Percentiles rank a stretch among this genome's conserved stretches.
phyloP scores from a whole-genome alignment of 306 rosid genomes.

The Vachellia collinsii region DNA sequence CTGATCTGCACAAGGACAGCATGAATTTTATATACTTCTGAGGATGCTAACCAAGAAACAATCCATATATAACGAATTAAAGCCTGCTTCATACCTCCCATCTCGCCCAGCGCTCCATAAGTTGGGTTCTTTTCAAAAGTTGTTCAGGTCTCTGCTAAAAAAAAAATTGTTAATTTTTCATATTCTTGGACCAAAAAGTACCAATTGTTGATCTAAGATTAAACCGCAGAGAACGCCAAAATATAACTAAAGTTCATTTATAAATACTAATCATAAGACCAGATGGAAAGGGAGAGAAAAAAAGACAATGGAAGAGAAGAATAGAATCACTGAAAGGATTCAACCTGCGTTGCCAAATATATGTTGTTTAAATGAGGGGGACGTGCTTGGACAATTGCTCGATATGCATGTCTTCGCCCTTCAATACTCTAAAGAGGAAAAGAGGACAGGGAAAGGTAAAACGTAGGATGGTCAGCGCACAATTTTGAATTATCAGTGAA shows the following conservation, averaged over 20 bases:
- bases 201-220: neutral
- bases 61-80: slow-evolving; percentile 20
- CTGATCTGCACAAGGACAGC: slow-evolving; percentile 78
- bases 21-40: slow-evolving; percentile 30
- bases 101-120: slow-evolving; percentile 99
- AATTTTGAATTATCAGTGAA: slow-evolving; percentile 25
- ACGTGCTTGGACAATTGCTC: slow-evolving; percentile 88
- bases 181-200: slow-evolving; percentile 34
- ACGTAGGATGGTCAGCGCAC: slow-evolving; percentile 22
- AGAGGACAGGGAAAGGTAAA: slow-evolving; percentile 25
- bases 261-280: slow-evolving; percentile 12
- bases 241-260: neutral
- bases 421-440: slow-evolving; percentile 67
- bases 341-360: slow-evolving; percentile 93
- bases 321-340: slow-evolving; percentile 23
- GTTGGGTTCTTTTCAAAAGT: slow-evolving; percentile 91
- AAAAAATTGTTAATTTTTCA: slow-evolving; percentile 19
- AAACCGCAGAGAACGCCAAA: neutral
- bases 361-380: slow-evolving; percentile 90
- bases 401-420: slow-evolving; percentile 88
- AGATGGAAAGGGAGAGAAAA: neutral
- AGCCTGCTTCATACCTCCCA: slow-evolving; percentile 81
- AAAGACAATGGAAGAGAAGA: neutral
- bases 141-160: slow-evolving; percentile 86
- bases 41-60: slow-evolving; percentile 24